Percentiles rank a stretch among this genome's conserved stretches.
Conservation (phyloP, 345 rosid genomes). For the Noccaea bulbosa region DNA sequence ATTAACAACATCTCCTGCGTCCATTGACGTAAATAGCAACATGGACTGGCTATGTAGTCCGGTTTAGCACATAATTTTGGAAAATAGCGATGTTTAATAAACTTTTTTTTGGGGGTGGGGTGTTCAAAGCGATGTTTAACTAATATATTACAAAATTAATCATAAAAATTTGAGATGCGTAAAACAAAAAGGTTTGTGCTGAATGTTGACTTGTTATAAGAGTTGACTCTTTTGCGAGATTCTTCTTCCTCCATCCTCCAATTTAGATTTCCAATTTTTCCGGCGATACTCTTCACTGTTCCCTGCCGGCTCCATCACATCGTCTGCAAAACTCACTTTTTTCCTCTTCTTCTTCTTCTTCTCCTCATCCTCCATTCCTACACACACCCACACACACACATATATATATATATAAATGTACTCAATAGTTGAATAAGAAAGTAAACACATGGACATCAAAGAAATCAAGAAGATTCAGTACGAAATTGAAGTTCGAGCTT, state of each 20-base stretch:
- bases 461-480: not conserved
- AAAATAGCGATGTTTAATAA: not conserved
- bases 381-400: too few relatives aligned
- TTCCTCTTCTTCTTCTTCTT: constrained; percentile 47
- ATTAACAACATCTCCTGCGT: not conserved
- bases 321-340: constrained; percentile 72
- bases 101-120: too few relatives aligned
- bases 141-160: not conserved
- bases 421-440: not conserved
- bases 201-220: constrained; percentile 17
- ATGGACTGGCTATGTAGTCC: constrained; percentile 17
- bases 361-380: constrained; percentile 1
- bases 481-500: constrained; percentile 54
- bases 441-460: not conserved
- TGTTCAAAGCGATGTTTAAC: constrained; percentile 2
- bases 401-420: not conserved
- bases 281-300: constrained; percentile 60
- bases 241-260: constrained; percentile 15
- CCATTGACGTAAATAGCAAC: constrained; percentile 1
- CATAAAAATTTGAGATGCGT: too few relatives aligned
- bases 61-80: constrained; percentile 14
- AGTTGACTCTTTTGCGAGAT: constrained; percentile 25
- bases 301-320: constrained; percentile 66
- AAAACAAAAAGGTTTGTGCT: not conserved
- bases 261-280: constrained; percentile 3